Conservation (phyloP, 176 grass and related monocot genomes). For the Dendrocalamus sinicus region DNA sequence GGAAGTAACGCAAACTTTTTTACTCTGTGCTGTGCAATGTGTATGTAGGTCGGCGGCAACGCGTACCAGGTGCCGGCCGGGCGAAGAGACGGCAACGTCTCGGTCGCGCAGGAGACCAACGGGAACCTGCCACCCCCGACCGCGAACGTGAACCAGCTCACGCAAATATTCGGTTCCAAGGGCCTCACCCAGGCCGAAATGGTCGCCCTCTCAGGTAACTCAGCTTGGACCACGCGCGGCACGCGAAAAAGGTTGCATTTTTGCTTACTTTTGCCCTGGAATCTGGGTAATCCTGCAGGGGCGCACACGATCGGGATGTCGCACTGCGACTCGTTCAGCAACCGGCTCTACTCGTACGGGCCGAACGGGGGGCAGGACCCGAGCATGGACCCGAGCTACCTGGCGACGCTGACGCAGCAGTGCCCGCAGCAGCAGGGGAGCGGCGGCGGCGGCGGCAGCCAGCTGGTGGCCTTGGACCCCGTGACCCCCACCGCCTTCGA, state of each 20-base stretch:
- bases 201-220: constrained; percentile 67
- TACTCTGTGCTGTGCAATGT: not conserved
- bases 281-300: constrained; percentile 32
- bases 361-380: constrained; percentile 59
- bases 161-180: constrained; percentile 67
- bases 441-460: not conserved
- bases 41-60: constrained; percentile 62
- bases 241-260: not conserved
- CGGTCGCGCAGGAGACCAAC: constrained; percentile 52
- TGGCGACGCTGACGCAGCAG: constrained; percentile 51
- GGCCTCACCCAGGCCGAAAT: constrained; percentile 55
- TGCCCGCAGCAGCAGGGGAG: constrained; percentile 53
- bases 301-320: constrained; percentile 84
- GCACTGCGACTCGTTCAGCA: constrained; percentile 76
- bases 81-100: constrained; percentile 66
- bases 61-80: constrained; percentile 64
- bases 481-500: constrained; percentile 69
- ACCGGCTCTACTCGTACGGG: constrained; percentile 61
- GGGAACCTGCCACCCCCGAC: constrained; percentile 66
- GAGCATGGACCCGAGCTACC: constrained; percentile 63
- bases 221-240: not conserved
- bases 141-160: constrained; percentile 50
- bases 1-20: not conserved
- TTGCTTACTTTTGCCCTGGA: not conserved
- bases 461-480: constrained; percentile 67